A percentile compares a stretch with the other conserved stretches of the same genome.
These are phyloP conservation scores for Huntiella abstrusa DNA, from an alignment of 2,329 filamentous ascomycete genomes.

Conservation along the genomic window DNA sequence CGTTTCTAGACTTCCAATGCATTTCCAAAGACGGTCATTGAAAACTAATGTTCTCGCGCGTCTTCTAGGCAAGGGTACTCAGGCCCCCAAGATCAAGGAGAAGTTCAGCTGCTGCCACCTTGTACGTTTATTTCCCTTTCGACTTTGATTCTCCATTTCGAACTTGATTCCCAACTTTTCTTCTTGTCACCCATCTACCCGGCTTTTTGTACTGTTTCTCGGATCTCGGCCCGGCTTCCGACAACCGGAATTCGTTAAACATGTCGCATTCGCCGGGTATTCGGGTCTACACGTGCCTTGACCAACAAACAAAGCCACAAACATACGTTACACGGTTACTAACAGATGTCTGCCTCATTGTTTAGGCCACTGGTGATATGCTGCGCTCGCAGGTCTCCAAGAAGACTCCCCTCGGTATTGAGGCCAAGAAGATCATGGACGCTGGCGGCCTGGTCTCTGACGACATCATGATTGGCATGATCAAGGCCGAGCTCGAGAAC, in stretches of 20 bases:
- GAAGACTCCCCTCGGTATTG: constrained; percentile 82
- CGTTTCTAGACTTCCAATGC: background rate
- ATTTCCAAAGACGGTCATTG: no score
- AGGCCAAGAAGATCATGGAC: constrained; percentile 99
- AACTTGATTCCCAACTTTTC: background rate
- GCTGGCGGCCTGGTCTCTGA: constrained; percentile 93
- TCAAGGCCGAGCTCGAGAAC: constrained; percentile 85
- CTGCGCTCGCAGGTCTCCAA: constrained; percentile 93
- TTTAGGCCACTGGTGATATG: constrained; percentile 93
- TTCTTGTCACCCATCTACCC: no score
- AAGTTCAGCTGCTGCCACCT: constrained; percentile 95
- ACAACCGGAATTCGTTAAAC: background rate
- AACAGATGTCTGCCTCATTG: background rate
- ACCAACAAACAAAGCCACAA: no score
- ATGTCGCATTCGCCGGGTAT: background rate
- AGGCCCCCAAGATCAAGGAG: constrained; percentile 95
- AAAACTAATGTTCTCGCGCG: no score
- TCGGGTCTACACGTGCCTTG: background rate
- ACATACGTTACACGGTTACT: no score
- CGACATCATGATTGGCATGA: constrained; percentile 99
- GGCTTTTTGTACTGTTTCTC: background rate
- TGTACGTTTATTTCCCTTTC: constrained; percentile 27
- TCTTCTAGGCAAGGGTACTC: constrained; percentile 79
- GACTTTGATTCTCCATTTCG: background rate
- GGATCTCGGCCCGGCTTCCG: background rate